phyloP scores from a whole-genome alignment of 306 rosid genomes.

The Quercus agrifolia region DNA sequence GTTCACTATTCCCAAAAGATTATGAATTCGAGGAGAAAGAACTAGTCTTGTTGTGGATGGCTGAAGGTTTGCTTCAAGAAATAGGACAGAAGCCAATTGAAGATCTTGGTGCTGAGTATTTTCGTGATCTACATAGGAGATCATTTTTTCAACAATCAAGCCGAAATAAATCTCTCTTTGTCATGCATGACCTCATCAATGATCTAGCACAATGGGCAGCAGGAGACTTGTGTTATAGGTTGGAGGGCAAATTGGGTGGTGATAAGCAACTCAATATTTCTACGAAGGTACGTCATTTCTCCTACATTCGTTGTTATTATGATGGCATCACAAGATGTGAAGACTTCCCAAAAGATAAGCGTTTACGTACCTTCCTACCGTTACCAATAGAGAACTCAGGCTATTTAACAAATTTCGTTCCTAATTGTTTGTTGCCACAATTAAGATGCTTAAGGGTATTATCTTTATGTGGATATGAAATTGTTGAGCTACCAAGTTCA shows the following conservation, averaged over 20 bases:
- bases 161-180: background rate
- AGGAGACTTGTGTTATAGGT: background rate
- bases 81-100: background rate
- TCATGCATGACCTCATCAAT: slow-evolving; percentile 13
- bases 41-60: background rate
- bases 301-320: background rate
- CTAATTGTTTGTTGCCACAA: background rate
- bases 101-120: background rate
- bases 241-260: too few species aligned
- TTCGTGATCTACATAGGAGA: background rate
- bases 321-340: background rate
- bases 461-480: background rate
- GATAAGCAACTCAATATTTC: background rate
- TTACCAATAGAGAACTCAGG: slow-evolving; percentile 28
- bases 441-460: background rate
- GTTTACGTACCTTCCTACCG: slow-evolving; percentile 68
- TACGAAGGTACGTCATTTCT: background rate
- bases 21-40: background rate
- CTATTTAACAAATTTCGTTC: background rate
- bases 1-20: slow-evolving; percentile 1
- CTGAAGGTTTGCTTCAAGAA: background rate
- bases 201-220: background rate
- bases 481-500: background rate
- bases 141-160: background rate
- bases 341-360: background rate